Evolutionary conservation across 2,329 filamentous ascomycete species (phyloP).

Genomic region (Fusarium hostae): DNA sequence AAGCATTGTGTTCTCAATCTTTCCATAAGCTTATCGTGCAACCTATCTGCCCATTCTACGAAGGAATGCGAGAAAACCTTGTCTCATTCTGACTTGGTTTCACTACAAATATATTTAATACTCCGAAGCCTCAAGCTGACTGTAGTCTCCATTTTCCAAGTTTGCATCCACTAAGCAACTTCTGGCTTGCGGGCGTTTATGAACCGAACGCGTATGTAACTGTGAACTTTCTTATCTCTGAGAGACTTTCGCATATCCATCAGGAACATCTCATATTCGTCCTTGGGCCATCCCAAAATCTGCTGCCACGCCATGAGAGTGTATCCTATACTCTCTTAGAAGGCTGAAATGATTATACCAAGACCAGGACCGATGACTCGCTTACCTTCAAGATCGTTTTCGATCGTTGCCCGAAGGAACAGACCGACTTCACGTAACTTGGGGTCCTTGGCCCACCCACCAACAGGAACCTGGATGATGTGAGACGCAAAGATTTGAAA

Average conservation of each 20-base stretch:
- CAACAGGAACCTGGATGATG: neutral
- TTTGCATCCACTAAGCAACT: fast-evolving
- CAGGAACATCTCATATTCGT: conserved; percentile 12
- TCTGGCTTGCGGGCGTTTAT: conserved; percentile 6
- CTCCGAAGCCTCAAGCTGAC: too few species aligned
- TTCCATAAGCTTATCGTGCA: too few species aligned
- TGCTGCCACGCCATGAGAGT: neutral
- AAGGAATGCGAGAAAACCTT: too few species aligned
- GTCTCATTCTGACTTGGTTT: too few species aligned
- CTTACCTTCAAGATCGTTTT: conserved; percentile 26
- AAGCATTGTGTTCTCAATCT: too few species aligned
- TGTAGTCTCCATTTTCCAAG: neutral
- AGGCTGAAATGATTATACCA: too few species aligned
- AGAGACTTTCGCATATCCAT: conserved; percentile 7
- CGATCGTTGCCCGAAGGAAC: conserved; percentile 14
- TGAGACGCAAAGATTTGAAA: neutral
- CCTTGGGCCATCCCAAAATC: neutral
- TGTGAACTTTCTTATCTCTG: conserved; percentile 1
- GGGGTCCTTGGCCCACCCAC: conserved; percentile 12
- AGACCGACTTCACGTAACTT: conserved; percentile 8
- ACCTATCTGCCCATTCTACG: too few species aligned
- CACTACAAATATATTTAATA: too few species aligned
- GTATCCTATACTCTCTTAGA: neutral
- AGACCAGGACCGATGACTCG: fast-evolving
- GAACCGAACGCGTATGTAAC: conserved; percentile 14